Conservation (phyloP, 768 basidiomycete species). For the Mycena sanguinolenta region DNA sequence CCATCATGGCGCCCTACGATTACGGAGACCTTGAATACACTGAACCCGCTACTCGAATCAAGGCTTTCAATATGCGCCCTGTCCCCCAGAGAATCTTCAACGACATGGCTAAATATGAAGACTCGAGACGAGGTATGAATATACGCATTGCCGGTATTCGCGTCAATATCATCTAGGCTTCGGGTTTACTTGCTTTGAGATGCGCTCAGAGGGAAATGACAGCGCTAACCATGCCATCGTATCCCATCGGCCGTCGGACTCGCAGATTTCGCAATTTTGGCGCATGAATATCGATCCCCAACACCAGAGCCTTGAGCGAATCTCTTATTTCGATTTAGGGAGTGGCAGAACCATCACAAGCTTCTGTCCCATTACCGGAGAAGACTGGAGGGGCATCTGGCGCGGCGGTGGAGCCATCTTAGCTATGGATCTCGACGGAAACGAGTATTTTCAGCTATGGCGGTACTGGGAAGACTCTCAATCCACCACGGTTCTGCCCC, state of each 20-base stretch:
- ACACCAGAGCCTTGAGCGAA: constrained; percentile 45
- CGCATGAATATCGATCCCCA: constrained; percentile 47
- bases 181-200: constrained; percentile 26
- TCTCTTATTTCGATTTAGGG: constrained; percentile 57
- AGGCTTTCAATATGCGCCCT: constrained; percentile 51
- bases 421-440: constrained; percentile 57
- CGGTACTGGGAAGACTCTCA: constrained; percentile 59
- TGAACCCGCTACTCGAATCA: constrained; percentile 54
- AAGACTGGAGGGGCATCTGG: constrained; percentile 56
- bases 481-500: constrained; percentile 41
- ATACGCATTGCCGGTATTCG: no score
- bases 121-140: constrained; percentile 54
- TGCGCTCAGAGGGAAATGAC: neutral
- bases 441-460: constrained; percentile 59
- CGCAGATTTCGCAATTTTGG: constrained; percentile 54
- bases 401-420: constrained; percentile 53
- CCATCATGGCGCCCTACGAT: constrained; percentile 38
- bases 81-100: constrained; percentile 50
- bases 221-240: constrained; percentile 40
- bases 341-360: constrained; percentile 50
- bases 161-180: constrained; percentile 20
- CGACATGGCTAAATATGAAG: constrained; percentile 54
- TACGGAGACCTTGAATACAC: constrained; percentile 50
- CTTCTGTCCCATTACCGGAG: constrained; percentile 50
- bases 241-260: constrained; percentile 54